Evolutionary conservation across 2,329 filamentous ascomycete genomes (phyloP).

Genomic region (Claviceps cyperi): DNA sequence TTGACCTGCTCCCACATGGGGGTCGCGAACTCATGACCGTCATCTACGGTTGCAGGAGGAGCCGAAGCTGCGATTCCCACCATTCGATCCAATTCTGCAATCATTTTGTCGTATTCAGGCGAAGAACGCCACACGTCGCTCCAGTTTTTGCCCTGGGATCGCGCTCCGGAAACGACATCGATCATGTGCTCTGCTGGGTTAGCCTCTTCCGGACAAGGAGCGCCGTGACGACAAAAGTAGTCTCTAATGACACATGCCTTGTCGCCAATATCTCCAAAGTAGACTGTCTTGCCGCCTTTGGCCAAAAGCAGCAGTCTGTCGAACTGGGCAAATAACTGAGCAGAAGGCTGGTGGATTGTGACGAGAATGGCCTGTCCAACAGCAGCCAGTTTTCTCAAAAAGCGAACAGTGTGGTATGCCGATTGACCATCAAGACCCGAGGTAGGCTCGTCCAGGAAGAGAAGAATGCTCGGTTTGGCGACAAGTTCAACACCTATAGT

Average conservation of each 20-base stretch:
- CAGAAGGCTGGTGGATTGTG: constrained; percentile 58
- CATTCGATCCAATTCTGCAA: constrained; percentile 49
- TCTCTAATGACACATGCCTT: constrained; percentile 37
- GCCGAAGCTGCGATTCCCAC: constrained; percentile 37
- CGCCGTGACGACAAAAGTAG: constrained; percentile 55
- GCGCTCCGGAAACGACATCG: constrained; percentile 35
- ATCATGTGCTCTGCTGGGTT: constrained; percentile 72
- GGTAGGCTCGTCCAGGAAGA: constrained; percentile 50
- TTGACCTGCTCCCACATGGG: constrained; percentile 48
- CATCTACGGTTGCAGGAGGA: constrained; percentile 25
- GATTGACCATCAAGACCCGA: constrained; percentile 55
- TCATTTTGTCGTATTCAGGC: constrained; percentile 38
- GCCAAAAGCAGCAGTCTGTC: constrained; percentile 50
- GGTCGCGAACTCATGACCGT: constrained; percentile 58
- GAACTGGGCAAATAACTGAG: constrained; percentile 51
- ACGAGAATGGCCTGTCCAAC: constrained; percentile 53
- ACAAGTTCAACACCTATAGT: constrained; percentile 49
- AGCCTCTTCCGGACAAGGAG: constrained; percentile 42
- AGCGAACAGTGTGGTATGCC: constrained; percentile 50
- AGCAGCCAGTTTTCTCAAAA: constrained; percentile 50
- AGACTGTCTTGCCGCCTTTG: constrained; percentile 50
- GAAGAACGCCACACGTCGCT: constrained; percentile 57
- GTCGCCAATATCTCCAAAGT: constrained; percentile 51
- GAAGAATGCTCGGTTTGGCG: constrained; percentile 42
- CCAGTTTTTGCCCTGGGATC: constrained; percentile 41